These are phyloP conservation scores for Raphanus raphanistrum DNA, from an alignment of 345 rosid species.

Conservation along the genomic window DNA sequence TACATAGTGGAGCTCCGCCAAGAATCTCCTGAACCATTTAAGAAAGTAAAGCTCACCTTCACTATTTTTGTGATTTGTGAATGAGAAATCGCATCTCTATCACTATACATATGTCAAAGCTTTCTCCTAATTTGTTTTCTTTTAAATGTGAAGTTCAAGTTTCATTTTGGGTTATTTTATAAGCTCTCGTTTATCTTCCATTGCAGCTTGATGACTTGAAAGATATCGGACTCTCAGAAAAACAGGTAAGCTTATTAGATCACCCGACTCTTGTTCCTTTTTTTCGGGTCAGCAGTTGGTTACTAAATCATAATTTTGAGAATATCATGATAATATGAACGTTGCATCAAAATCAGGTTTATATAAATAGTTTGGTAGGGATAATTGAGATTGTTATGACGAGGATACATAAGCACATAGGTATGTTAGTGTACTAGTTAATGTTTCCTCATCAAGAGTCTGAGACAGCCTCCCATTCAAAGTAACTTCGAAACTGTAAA, in stretches of 20 bases:
- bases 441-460: no score
- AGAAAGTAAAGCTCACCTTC: conserved; percentile 42
- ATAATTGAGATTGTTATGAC: background rate
- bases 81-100: background rate
- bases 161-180: background rate
- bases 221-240: conserved; percentile 69
- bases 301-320: background rate
- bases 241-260: conserved; percentile 52
- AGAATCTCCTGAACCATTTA: conserved; percentile 64
- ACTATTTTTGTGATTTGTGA: background rate
- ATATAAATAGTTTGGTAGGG: background rate
- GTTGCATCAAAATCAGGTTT: background rate
- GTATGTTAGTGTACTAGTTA: background rate
- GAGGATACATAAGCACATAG: background rate
- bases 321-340: background rate
- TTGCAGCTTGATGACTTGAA: conserved; percentile 68
- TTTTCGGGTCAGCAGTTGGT: background rate
- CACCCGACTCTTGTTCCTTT: background rate
- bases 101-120: background rate
- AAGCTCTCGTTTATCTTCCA: background rate
- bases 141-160: background rate
- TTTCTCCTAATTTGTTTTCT: background rate
- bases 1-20: conserved; percentile 64
- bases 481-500: background rate
- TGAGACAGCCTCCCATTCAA: no score